Evolutionary conservation across 2,329 filamentous ascomycete genomes (phyloP), one percentile per base, ranked within the genome.

Genomic region (Colletotrichum sp.): DNA sequence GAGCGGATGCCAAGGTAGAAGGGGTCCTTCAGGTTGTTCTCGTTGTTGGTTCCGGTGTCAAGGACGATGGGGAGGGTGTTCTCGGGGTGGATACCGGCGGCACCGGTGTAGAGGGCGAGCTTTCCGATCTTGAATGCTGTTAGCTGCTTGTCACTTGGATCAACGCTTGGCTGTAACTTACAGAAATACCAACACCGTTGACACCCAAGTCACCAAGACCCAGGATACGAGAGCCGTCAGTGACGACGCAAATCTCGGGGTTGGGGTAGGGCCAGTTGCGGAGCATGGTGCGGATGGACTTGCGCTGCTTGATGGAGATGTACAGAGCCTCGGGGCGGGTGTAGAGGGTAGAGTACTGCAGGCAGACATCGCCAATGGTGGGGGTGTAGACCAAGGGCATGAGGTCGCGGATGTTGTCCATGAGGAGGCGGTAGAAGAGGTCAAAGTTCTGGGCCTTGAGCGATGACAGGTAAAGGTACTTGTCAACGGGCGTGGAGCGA

Each of bases 131-230:
- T 44, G 80, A 55, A 8, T 71, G 65, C 75, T 77, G 78, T 84
- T 75, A 82, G 82, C 3, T 10, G 9, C 4, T 34, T 65, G 22
- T 6, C 16, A 18, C 5, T 8, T 15, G 15, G 16, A 30, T 9
- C 22, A 15, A 28, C 5, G 5, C 4, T 44, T 44, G 22, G 80
- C 78, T 78, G 63, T 67, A 8, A 90, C 91, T 87, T 86, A 93
- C 96, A 77, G 97, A 96, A 85, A 99, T 99, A 79, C 97, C 97
- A 89, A 99, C 98, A 82, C 97, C 97, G 85, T 98, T 98, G 79
- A 99, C 93, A 80, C 97, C 97, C 73, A 99, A 91, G 86, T 99
- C 97, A 80, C 97, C 97, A 48, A 99, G 92, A 82, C 97, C 96
- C 75, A 96, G 93, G 85, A 93, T 98, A 79, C 97, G 94, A 65